phyloP scores from a whole-genome alignment of 495 filamentous ascomycete species.

The Cairneyella variabilis region DNA sequence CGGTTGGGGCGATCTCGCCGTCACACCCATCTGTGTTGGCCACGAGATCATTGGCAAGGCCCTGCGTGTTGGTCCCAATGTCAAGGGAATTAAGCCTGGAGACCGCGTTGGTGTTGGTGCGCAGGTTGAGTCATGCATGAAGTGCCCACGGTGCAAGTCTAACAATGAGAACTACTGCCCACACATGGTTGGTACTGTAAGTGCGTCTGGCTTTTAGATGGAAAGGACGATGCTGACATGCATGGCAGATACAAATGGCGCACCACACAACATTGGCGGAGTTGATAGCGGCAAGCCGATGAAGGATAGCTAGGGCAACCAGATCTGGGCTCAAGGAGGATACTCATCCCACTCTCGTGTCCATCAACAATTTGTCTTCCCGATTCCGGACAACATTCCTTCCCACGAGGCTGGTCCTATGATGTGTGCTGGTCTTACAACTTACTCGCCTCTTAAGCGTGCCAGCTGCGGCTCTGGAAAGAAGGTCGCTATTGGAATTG shows the following conservation, averaged over 20 bases:
- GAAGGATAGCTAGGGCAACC: constrained; percentile 35
- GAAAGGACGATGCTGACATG: too few species aligned
- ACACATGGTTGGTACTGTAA: constrained; percentile 50
- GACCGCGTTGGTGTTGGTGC: constrained; percentile 79
- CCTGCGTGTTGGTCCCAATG: constrained; percentile 64
- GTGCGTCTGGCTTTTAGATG: too few species aligned
- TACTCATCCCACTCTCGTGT: constrained; percentile 68
- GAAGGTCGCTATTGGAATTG: constrained; percentile 68
- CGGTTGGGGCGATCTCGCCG: constrained; percentile 66
- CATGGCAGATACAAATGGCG: constrained; percentile 63
- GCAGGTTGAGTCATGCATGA: constrained; percentile 68
- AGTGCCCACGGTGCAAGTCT: constrained; percentile 63
- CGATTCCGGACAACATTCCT: constrained; percentile 66
- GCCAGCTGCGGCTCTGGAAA: constrained; percentile 61
- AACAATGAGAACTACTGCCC: constrained; percentile 79
- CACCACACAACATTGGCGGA: constrained; percentile 49
- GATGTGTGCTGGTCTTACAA: constrained; percentile 75
- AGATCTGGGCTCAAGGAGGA: constrained; percentile 60
- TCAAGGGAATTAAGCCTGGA: constrained; percentile 63
- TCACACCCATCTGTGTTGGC: constrained; percentile 67
- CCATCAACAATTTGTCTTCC: constrained; percentile 72
- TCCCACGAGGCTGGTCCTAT: constrained; percentile 66
- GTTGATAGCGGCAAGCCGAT: constrained; percentile 28
- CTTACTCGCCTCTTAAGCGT: constrained; percentile 63
- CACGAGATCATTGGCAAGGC: constrained; percentile 74